Conservation (phyloP, 2,329 filamentous ascomycete species). For the Verticillium tricorpus region DNA sequence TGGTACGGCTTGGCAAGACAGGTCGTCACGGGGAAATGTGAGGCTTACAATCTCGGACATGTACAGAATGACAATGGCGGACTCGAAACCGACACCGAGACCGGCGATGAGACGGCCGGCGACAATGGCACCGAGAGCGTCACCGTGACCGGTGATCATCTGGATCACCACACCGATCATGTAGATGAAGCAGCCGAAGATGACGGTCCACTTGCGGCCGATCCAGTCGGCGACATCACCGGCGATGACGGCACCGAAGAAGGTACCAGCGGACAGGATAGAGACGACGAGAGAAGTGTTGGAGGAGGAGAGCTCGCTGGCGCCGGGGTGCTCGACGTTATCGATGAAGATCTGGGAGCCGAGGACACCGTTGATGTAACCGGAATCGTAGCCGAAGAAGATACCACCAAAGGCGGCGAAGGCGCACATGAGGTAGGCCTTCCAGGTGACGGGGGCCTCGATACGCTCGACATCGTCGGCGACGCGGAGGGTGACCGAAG, state of each 20-base stretch:
- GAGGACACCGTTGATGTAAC: slow-evolving; percentile 66
- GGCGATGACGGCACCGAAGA: slow-evolving; percentile 73
- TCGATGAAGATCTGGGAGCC: slow-evolving; percentile 47
- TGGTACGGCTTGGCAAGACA: slow-evolving; percentile 14
- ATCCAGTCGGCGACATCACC: slow-evolving; percentile 74
- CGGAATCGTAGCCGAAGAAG: slow-evolving; percentile 76
- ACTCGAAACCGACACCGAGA: slow-evolving; percentile 76
- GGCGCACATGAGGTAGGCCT: slow-evolving; percentile 65
- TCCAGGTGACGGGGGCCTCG: slow-evolving; percentile 65
- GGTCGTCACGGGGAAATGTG: not conserved
- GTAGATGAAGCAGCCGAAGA: slow-evolving; percentile 69
- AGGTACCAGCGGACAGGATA: slow-evolving; percentile 73
- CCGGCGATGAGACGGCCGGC: slow-evolving; percentile 72
- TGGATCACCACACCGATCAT: slow-evolving; percentile 64
- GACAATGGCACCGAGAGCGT: slow-evolving; percentile 58
- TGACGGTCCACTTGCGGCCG: slow-evolving; percentile 68
- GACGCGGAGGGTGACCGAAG: slow-evolving; percentile 28
- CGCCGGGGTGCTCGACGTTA: slow-evolving; percentile 40
- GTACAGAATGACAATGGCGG: slow-evolving; percentile 77
- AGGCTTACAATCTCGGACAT: slow-evolving; percentile 71
- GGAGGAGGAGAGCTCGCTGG: slow-evolving; percentile 29
- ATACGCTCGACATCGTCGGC: slow-evolving; percentile 53
- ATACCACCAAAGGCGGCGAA: slow-evolving; percentile 70
- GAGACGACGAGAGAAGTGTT: slow-evolving; percentile 61
- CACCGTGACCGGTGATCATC: slow-evolving; percentile 43